Percentiles rank a stretch among this genome's conserved stretches.
These are phyloP conservation scores for Rhizopogon roseolus DNA, from an alignment of 768 basidiomycete genomes.

Conservation along the genomic window DNA sequence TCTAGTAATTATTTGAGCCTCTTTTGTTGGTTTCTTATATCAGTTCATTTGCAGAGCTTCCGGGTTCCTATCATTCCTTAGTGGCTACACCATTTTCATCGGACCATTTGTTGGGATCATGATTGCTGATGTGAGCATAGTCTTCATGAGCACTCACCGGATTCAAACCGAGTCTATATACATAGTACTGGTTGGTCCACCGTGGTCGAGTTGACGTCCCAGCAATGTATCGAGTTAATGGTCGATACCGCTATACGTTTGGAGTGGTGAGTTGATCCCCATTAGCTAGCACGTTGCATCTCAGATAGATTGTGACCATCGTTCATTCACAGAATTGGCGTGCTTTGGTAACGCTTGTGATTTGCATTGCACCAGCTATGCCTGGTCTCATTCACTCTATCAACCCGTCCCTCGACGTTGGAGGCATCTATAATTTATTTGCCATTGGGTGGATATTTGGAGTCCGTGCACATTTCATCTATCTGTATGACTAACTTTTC, in stretches of 20 bases:
- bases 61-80: constrained; percentile 74
- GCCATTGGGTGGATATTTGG: constrained; percentile 7
- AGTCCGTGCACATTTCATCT: not conserved
- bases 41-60: constrained; percentile 33
- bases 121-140: constrained; percentile 45
- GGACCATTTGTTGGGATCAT: constrained; percentile 82
- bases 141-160: not conserved
- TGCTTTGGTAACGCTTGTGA: constrained; percentile 61
- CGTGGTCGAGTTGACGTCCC: constrained; percentile 71
- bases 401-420: constrained; percentile 43
- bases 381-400: constrained; percentile 79
- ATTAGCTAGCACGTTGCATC: constrained; percentile 1
- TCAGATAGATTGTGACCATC: not conserved
- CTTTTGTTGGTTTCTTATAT: not conserved
- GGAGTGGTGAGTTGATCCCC: constrained; percentile 48
- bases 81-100: constrained; percentile 81
- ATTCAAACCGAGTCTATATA: constrained; percentile 1
- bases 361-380: constrained; percentile 64
- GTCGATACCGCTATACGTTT: constrained; percentile 71
- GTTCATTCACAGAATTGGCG: constrained; percentile 70
- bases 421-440: constrained; percentile 3
- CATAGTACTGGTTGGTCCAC: constrained; percentile 77
- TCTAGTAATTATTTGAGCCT: not conserved
- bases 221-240: constrained; percentile 76
- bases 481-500: not conserved